Base-by-base conservation (phyloP, 208 protist species). In the Trypanosomatidae sp. region DNA sequence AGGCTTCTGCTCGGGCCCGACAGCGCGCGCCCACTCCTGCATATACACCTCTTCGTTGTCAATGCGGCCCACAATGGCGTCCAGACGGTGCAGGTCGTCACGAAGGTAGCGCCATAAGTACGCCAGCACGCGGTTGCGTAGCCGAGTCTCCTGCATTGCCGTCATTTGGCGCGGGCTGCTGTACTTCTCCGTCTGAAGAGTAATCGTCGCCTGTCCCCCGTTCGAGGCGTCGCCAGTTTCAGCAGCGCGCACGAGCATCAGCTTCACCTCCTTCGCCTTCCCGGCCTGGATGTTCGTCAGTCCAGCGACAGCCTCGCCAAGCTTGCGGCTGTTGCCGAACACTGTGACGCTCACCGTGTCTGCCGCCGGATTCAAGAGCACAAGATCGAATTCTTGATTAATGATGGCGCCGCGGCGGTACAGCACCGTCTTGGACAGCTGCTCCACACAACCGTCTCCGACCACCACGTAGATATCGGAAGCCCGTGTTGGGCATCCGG, bases 41-140 rank as follows among this genome's bases (percentile, higher is more conserved):
- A 93, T 91, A 69, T 87, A 86, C 22, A 64, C 49, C 43, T 93
- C 83, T 43, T 81, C 76, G 72, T 93, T 66, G 69, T 85, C 80
- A 55, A 91, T 80, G 69, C 77, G 77, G 49, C 75, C 71, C 36
- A 92, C 77, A 56, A 95, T 87, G 58, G 83, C 76, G 64, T 96
- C 89, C 5, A 96, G 71, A 33, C 85, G 81, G 70, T 96, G 90
- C 47, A 96, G 80, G 55, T 95, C 88, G 76, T 93, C 89, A 46
- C 90, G 88, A 46, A 91, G 80, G 78, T 92, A 86, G 69, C 73
- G 84, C 90, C 90, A 95, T 52, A 96, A 70, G 70, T 85, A 94
- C 66, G 85, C 84, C 73, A 75, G 75, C 60, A 96, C 80, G 66
- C 92, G 92, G 41, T 79, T 64, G 30, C 90, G 90, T 47, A 86